Evolutionary conservation across 2,329 filamentous ascomycete genomes (phyloP), one percentile per base, ranked within the genome.

Genomic region (Diatrype stigma): DNA sequence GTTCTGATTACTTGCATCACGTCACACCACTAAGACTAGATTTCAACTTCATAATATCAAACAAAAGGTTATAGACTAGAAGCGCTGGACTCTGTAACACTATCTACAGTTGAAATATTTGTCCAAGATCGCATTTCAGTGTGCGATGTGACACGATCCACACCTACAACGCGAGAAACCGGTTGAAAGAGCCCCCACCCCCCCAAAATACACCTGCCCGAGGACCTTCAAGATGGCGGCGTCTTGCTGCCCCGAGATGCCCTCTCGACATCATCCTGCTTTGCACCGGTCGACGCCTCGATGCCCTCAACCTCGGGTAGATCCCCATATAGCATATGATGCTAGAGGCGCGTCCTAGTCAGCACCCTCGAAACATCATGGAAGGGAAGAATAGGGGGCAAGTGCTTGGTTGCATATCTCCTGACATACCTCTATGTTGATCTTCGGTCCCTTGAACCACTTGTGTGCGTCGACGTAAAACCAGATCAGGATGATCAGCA

Each of bases 361-460:
- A 17, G 19, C 17, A n/a, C n/a, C n/a, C n/a, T n/a, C n/a, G n/a
- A n/a, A n/a, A n/a, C n/a, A n/a, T n/a, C n/a, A n/a, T n/a, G n/a
- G n/a, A n/a, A n/a, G n/a, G n/a, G n/a, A n/a, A n/a, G n/a, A n/a
- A n/a, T n/a, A n/a, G n/a, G n/a, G n/a, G n/a, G n/a, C n/a, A 49
- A 37, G 2, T 17, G 5, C 4, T 21, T 17, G 10, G 28, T 35
- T 23, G 10, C 17, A 11, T 21, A 12, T 45, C 19, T 48, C 4
- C 6, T 28, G 23, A 45, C 57, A 48, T 57, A 65, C 63, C 52
- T 82, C 77, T 23, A 87, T 71, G 60, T 87, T 87, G 54, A 88
- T 79, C 70, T 82, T 86, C 0, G 85, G 85, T 0, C 85, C 85
- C 60, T 81, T 85, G 67, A 88, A 89, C 85, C 85, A 88, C 60